phyloP scores from a whole-genome alignment of 2,329 filamentous ascomycete genomes.

The Stagonosporopsis cucurbitacearum region DNA sequence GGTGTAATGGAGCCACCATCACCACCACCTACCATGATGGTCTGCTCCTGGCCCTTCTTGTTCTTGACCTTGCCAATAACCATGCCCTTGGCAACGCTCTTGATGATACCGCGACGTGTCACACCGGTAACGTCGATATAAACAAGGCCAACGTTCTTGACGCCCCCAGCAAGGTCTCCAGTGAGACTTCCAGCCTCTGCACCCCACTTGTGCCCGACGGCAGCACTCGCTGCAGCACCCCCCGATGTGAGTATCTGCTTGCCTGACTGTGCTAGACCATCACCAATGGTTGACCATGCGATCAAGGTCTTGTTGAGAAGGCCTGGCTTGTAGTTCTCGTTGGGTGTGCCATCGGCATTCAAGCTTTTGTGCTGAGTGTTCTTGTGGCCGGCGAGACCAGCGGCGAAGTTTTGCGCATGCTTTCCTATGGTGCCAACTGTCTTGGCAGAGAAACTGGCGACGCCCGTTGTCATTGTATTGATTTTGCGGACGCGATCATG shows the following conservation, averaged over 20 bases:
- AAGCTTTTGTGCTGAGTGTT: slow-evolving; percentile 65
- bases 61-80: slow-evolving; percentile 82
- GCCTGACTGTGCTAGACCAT: slow-evolving; percentile 89
- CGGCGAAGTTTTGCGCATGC: slow-evolving; percentile 89
- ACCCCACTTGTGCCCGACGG: slow-evolving; percentile 91
- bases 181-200: slow-evolving; percentile 82
- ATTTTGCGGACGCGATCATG: slow-evolving; percentile 87
- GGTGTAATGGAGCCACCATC: slow-evolving; percentile 58
- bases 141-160: slow-evolving; percentile 95
- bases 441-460: slow-evolving; percentile 80
- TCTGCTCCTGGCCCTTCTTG: slow-evolving; percentile 69
- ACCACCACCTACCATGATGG: slow-evolving; percentile 72
- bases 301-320: slow-evolving; percentile 95
- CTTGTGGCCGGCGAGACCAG: slow-evolving; percentile 71
- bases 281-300: slow-evolving; percentile 91
- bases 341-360: slow-evolving; percentile 72
- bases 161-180: slow-evolving; percentile 76
- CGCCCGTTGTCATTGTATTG: slow-evolving; percentile 81
- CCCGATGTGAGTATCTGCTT: slow-evolving; percentile 77
- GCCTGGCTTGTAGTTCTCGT: slow-evolving; percentile 79
- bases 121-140: slow-evolving; percentile 97
- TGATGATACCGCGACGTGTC: slow-evolving; percentile 85
- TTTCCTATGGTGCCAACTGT: slow-evolving; percentile 84
- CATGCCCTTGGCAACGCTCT: slow-evolving; percentile 95
- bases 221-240: slow-evolving; percentile 78